These are phyloP conservation scores for Acer campestre DNA, from an alignment of 345 rosid genomes.

Conservation along the genomic window DNA sequence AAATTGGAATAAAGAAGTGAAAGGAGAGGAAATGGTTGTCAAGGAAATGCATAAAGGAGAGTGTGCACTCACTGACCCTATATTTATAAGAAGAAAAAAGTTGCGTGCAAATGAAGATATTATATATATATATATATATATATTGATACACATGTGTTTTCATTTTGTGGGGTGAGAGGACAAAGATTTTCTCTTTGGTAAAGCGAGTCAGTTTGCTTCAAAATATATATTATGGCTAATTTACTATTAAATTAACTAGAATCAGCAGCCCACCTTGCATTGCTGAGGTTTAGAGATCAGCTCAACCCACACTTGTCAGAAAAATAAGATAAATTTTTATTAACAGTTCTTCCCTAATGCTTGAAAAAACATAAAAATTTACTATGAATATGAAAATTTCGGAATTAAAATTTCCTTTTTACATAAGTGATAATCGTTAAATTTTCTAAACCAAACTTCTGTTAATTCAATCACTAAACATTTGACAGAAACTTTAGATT, in stretches of 20 bases:
- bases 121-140: too few species aligned
- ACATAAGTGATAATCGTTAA: neutral
- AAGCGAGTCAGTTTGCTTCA: neutral
- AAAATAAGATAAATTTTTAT: conserved; percentile 25
- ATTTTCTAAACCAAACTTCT: neutral
- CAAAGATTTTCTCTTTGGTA: conserved; percentile 36
- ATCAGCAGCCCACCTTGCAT: conserved; percentile 15
- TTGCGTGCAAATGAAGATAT: conserved; percentile 1
- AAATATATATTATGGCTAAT: conserved; percentile 26
- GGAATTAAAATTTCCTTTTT: neutral
- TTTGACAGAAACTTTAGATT: too few species aligned
- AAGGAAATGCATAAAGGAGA: neutral
- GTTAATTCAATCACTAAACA: neutral
- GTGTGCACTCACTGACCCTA: conserved; percentile 14
- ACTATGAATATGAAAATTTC: neutral
- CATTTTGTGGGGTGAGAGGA: conserved; percentile 28
- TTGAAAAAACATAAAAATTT: too few species aligned
- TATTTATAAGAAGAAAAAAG: conserved; percentile 52
- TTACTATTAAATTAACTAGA: conserved; percentile 21
- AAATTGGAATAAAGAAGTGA: neutral
- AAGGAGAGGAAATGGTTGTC: neutral
- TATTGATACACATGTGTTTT: conserved; percentile 14
- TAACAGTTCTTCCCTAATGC: neutral
- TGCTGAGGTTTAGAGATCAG: neutral
- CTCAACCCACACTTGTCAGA: conserved; percentile 29